These are phyloP conservation scores for Quercus mongolica DNA, from an alignment of 306 rosid genomes.

Conservation along the genomic window DNA sequence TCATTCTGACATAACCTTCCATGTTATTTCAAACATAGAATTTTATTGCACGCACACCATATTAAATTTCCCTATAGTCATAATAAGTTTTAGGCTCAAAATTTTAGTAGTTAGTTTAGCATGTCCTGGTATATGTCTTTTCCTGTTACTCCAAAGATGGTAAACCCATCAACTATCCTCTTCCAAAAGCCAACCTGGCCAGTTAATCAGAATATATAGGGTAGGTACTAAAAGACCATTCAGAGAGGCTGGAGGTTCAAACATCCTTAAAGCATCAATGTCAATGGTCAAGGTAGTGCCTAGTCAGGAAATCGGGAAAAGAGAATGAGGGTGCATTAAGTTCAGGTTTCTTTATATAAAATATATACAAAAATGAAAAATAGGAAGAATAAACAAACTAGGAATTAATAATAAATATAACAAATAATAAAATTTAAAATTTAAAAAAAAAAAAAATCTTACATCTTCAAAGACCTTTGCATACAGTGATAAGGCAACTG, in stretches of 20 bases:
- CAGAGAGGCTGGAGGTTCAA: not conserved
- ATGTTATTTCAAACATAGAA: too few species aligned
- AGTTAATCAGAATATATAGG: not conserved
- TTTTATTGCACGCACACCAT: too few species aligned
- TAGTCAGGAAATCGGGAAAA: not conserved
- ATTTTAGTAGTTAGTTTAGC: not conserved
- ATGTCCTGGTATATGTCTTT: not conserved
- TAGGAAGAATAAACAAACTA: not conserved
- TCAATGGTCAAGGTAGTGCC: not conserved
- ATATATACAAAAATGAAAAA: not conserved
- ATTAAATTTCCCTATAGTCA: too few species aligned
- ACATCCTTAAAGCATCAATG: not conserved
- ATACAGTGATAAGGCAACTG: slow-evolving; percentile 76
- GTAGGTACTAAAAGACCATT: not conserved
- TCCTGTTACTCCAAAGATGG: not conserved
- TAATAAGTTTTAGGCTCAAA: not conserved
- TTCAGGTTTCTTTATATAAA: not conserved
- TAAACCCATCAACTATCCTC: not conserved
- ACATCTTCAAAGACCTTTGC: slow-evolving; percentile 97
- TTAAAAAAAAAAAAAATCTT: not conserved
- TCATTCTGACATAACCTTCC: too few species aligned
- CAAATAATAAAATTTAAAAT: not conserved
- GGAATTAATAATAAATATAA: not conserved
- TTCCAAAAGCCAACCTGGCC: not conserved
- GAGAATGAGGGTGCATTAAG: not conserved